Conservation (phyloP, 768 basidiomycete genomes). For the Tephrocybe sp. region DNA sequence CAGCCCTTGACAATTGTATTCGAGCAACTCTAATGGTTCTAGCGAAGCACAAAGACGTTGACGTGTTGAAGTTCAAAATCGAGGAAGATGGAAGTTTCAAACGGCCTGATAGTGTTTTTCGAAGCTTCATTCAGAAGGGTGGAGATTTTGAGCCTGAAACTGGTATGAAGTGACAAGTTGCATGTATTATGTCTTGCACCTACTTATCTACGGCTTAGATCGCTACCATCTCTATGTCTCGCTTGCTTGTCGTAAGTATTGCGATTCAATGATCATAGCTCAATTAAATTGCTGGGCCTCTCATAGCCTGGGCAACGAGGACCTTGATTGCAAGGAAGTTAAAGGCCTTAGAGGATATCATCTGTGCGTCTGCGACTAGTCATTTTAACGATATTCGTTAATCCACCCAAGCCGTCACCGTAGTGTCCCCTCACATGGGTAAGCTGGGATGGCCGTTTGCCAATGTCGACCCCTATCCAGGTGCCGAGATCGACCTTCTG, state of each 20-base stretch:
- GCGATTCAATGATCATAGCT: not conserved
- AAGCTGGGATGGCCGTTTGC: slow-evolving; percentile 88
- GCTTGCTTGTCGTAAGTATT: slow-evolving; percentile 70
- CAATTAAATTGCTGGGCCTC: not conserved
- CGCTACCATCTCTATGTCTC: slow-evolving; percentile 92
- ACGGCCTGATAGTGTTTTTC: slow-evolving; percentile 48
- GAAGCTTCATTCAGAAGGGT: slow-evolving; percentile 46
- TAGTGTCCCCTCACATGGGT: slow-evolving; percentile 86
- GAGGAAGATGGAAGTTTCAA: slow-evolving; percentile 68
- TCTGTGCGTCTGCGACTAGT: slow-evolving; percentile 50
- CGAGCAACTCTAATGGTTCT: not conserved
- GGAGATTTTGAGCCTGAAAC: slow-evolving; percentile 59
- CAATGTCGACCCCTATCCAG: slow-evolving; percentile 61
- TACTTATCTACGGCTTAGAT: slow-evolving; percentile 37
- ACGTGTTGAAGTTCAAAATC: slow-evolving; percentile 53
- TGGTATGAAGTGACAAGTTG: slow-evolving; percentile 38
- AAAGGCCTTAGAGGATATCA: slow-evolving; percentile 84
- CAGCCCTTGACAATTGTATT: too few relatives aligned
- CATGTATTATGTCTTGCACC: not conserved
- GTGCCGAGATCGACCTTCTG: slow-evolving; percentile 68
- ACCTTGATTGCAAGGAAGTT: slow-evolving; percentile 84
- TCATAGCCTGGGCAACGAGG: slow-evolving; percentile 82
- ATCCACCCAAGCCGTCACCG: slow-evolving; percentile 55
- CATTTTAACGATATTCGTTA: not conserved
- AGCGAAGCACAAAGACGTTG: slow-evolving; percentile 20